Evolutionary conservation across 129 eudicot species (phyloP).

Genomic region (Oenanthe sinensis): DNA sequence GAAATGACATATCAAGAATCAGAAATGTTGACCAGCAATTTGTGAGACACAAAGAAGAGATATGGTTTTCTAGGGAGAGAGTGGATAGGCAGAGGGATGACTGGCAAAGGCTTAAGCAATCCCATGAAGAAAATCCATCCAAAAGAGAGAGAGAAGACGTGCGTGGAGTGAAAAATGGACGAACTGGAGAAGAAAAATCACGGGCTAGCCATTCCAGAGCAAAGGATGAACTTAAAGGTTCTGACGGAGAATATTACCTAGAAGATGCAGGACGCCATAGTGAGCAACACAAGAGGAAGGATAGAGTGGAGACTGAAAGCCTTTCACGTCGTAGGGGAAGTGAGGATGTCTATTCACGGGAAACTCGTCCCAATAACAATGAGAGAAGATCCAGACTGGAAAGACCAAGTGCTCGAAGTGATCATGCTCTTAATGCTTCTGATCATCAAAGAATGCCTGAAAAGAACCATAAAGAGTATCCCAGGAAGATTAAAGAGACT

Average conservation of each 20-base stretch:
- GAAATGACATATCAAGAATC: constrained; percentile 39
- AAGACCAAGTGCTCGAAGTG: constrained; percentile 42
- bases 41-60: constrained; percentile 56
- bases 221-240: constrained; percentile 59
- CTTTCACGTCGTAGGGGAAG: constrained; percentile 48
- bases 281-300: constrained; percentile 57
- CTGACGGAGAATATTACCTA: constrained; percentile 42
- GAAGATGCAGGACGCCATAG: constrained; percentile 41
- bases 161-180: constrained; percentile 29
- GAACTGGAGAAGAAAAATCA: constrained; percentile 37
- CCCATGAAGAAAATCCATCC: constrained; percentile 31
- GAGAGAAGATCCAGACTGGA: constrained; percentile 49
- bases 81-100: constrained; percentile 72
- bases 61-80: constrained; percentile 66
- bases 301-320: constrained; percentile 47
- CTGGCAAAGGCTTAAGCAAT: constrained; percentile 42
- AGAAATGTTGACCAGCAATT: constrained; percentile 49
- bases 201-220: constrained; percentile 52
- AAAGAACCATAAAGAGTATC: constrained; percentile 53
- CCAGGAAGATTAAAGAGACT: constrained; percentile 56
- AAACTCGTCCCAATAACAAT: constrained; percentile 36
- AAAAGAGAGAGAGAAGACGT: constrained; percentile 62
- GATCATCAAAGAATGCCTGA: constrained; percentile 47
- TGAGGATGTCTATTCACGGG: constrained; percentile 58
- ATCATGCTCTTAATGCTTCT: constrained; percentile 39